A percentile compares a stretch with the other conserved stretches of the same genome.
phyloP scores from a whole-genome alignment of 805 yeast genomes.

The Yamadazyma phyllophila region DNA sequence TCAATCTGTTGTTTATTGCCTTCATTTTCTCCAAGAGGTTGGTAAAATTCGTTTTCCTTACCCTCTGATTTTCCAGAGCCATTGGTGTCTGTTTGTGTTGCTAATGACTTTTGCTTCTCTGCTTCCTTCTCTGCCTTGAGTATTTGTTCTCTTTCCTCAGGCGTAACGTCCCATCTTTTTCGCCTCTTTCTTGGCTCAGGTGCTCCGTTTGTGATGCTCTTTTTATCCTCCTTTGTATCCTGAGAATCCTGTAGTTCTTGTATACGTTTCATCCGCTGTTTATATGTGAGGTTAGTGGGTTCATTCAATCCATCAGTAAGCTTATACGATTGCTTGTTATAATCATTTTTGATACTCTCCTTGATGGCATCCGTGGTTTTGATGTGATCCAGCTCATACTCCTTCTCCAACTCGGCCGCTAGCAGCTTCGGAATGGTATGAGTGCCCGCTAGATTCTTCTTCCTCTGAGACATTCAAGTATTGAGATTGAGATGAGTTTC shows the following conservation, averaged over 20 bases:
- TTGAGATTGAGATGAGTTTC: slow-evolving; percentile 5
- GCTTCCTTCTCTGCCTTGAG: slow-evolving; percentile 3
- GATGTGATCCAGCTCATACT: slow-evolving; percentile 19
- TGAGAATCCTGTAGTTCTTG: slow-evolving; percentile 9
- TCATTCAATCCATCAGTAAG: slow-evolving; percentile 24
- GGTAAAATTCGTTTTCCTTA: slow-evolving; percentile 33
- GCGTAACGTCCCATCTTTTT: slow-evolving; percentile 47
- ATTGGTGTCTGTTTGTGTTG: not conserved
- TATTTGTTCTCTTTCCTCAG: slow-evolving; percentile 27
- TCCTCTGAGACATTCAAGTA: slow-evolving; percentile 8
- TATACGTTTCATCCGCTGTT: slow-evolving; percentile 24
- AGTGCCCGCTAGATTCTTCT: slow-evolving; percentile 24
- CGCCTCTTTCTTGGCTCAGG: slow-evolving; percentile 21
- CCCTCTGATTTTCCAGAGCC: not conserved
- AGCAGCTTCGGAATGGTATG: slow-evolving; percentile 32
- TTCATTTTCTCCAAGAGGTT: slow-evolving; percentile 48
- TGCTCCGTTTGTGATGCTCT: not conserved
- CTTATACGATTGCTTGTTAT: slow-evolving; percentile 27
- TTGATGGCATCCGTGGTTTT: slow-evolving; percentile 15
- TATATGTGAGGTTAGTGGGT: slow-evolving; percentile 18
- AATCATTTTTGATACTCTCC: slow-evolving; percentile 21
- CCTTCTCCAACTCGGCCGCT: slow-evolving; percentile 24
- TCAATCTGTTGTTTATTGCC: slow-evolving; percentile 21
- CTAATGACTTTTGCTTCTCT: no score
- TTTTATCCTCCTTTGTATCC: not conserved